A percentile compares a stretch with the other conserved stretches of the same genome.
Evolutionary conservation across 345 rosid genomes (phyloP).

Genomic region (Hibiscus trionum): DNA sequence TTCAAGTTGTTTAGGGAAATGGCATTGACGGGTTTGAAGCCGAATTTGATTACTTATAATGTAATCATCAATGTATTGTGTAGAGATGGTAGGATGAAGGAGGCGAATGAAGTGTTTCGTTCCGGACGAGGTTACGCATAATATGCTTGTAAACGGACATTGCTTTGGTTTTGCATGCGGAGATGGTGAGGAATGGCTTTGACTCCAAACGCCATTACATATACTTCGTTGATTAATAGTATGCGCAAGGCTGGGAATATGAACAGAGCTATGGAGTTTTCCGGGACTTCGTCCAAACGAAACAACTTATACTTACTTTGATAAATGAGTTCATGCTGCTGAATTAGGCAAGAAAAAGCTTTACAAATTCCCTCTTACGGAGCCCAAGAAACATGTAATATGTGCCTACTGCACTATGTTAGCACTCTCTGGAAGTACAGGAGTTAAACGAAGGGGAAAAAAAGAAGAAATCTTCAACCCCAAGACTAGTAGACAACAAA

Average conservation of each 20-base stretch:
- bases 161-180: slow-evolving; percentile 55
- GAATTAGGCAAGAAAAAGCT: too few species aligned
- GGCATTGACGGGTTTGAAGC: slow-evolving; percentile 57
- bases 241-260: slow-evolving; percentile 81
- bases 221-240: slow-evolving; percentile 68
- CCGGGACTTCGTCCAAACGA: slow-evolving; percentile 59
- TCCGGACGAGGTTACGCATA: slow-evolving; percentile 70
- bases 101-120: slow-evolving; percentile 48
- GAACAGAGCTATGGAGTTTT: slow-evolving; percentile 40
- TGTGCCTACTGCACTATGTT: too few species aligned
- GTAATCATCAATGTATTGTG: slow-evolving; percentile 70
- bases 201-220: slow-evolving; percentile 73
- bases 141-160: slow-evolving; percentile 73
- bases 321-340: slow-evolving; percentile 51
- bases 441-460: too few species aligned
- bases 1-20: slow-evolving; percentile 45
- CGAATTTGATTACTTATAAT: slow-evolving; percentile 73
- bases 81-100: slow-evolving; percentile 70
- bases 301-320: slow-evolving; percentile 68
- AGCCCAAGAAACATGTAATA: too few species aligned
- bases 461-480: too few species aligned
- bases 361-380: too few species aligned
- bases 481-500: too few species aligned
- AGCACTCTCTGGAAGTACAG: too few species aligned
- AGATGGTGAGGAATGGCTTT: slow-evolving; percentile 72